A percentile compares a stretch with the other conserved stretches of the same genome.
Evolutionary conservation across 2,329 filamentous ascomycete species (phyloP).

Genomic region (Graphiopsis chlorocephala): DNA sequence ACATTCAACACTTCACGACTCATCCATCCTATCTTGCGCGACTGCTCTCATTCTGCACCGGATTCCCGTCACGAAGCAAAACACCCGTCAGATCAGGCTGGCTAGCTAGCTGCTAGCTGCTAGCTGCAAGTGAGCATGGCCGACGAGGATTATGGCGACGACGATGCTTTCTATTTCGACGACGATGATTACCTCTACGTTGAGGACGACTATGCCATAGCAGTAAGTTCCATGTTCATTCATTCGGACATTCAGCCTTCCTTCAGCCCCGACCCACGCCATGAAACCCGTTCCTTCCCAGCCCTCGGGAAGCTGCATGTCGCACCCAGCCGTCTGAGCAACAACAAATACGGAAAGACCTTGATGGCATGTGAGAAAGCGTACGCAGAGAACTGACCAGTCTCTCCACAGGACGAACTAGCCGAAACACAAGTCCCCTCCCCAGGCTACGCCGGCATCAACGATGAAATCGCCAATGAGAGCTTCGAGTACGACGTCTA

Average conservation of each 20-base stretch:
- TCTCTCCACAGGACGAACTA: conserved; percentile 43
- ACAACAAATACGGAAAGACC: background rate
- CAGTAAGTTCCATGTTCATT: conserved; percentile 33
- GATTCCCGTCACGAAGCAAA: background rate
- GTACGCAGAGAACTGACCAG: background rate
- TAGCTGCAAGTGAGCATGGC: conserved; percentile 21
- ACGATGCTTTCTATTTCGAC: conserved; percentile 30
- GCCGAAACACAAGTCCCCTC: conserved; percentile 48
- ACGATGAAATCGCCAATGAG: conserved; percentile 30
- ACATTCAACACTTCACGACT: background rate
- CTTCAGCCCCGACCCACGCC: background rate
- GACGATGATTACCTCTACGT: conserved; percentile 47
- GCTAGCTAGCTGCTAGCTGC: background rate
- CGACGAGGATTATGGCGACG: conserved; percentile 39
- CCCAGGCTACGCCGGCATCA: conserved; percentile 37
- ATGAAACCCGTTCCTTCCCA: background rate
- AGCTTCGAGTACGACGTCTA: conserved; percentile 47
- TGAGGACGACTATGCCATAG: conserved; percentile 42
- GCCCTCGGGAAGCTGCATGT: conserved; percentile 17
- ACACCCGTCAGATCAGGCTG: background rate
- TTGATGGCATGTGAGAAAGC: background rate
- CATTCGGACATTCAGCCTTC: background rate
- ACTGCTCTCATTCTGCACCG: background rate
- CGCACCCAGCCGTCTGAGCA: conserved; percentile 6
- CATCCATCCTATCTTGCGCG: background rate